phyloP scores from a whole-genome alignment of 2,329 filamentous ascomycete genomes.

The Pseudogymnoascus sp. region DNA sequence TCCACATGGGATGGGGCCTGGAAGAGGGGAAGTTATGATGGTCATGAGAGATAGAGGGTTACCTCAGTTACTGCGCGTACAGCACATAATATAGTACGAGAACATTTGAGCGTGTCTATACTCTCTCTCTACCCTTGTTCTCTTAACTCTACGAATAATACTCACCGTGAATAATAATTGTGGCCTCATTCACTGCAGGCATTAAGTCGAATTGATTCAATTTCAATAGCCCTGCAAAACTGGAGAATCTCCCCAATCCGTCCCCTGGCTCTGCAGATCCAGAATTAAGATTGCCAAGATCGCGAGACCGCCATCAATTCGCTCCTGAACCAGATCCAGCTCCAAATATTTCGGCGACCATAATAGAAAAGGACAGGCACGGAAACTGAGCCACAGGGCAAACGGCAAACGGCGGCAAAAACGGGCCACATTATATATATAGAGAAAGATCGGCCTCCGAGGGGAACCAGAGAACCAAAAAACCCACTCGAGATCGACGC shows the following conservation, averaged over 20 bases:
- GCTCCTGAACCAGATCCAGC: neutral
- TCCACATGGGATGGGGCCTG: neutral
- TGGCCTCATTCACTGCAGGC: neutral
- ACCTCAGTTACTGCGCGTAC: neutral
- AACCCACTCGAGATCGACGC: constrained; percentile 1
- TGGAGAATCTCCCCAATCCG: neutral
- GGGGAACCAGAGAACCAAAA: neutral
- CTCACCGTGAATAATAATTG: neutral
- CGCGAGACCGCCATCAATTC: neutral
- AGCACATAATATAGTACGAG: neutral
- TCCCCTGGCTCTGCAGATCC: constrained; percentile 5
- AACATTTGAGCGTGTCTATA: neutral
- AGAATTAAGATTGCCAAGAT: constrained; percentile 8
- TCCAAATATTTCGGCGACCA: constrained; percentile 1
- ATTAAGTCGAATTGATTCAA: neutral
- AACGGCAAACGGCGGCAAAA: constrained; percentile 3
- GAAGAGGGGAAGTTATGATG: neutral
- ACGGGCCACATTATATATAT: constrained; percentile 6
- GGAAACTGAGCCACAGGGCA: neutral
- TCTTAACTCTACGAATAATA: neutral
- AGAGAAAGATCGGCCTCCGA: neutral
- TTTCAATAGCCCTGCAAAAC: constrained; percentile 8
- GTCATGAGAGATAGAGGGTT: neutral
- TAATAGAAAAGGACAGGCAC: neutral
- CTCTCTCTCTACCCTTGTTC: neutral